Percentiles rank a stretch among this genome's conserved stretches.
phyloP scores from a whole-genome alignment of 2,329 filamentous ascomycete genomes.

The Fusarium veterinarium region DNA sequence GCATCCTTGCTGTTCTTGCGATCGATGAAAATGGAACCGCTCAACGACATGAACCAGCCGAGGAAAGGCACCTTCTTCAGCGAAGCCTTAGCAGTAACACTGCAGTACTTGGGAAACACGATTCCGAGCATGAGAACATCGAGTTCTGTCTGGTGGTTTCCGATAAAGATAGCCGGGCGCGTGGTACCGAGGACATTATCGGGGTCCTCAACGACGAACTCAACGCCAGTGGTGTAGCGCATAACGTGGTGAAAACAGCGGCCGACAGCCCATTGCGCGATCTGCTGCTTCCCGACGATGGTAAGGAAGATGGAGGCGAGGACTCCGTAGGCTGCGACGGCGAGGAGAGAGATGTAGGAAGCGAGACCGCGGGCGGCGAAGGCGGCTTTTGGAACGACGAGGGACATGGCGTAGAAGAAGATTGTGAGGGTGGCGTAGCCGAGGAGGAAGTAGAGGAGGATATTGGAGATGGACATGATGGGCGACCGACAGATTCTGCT shows the following conservation, averaged over 20 bases:
- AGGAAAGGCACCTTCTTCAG: slow-evolving; percentile 84
- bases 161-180: slow-evolving; percentile 89
- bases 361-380: slow-evolving; percentile 78
- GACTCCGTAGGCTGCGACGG: slow-evolving; percentile 78
- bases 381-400: slow-evolving; percentile 67
- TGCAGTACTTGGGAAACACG: slow-evolving; percentile 92
- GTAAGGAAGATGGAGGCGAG: slow-evolving; percentile 78
- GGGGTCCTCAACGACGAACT: slow-evolving; percentile 78
- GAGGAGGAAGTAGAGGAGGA: slow-evolving; percentile 60
- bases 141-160: slow-evolving; percentile 96
- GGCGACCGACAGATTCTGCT: neutral
- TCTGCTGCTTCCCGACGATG: slow-evolving; percentile 75
- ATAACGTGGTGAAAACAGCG: slow-evolving; percentile 85
- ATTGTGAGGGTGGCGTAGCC: slow-evolving; percentile 64
- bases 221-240: slow-evolving; percentile 78
- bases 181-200: slow-evolving; percentile 69
- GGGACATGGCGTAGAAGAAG: slow-evolving; percentile 71
- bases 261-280: slow-evolving; percentile 87
- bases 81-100: slow-evolving; percentile 90
- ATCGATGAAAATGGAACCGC: slow-evolving; percentile 94
- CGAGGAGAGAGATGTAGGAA: slow-evolving; percentile 70
- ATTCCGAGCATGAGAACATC: slow-evolving; percentile 91
- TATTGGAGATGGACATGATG: slow-evolving; percentile 54
- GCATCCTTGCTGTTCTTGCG: slow-evolving; percentile 86
- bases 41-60: slow-evolving; percentile 93